Percentiles rank a stretch among this genome's conserved stretches.
These are phyloP conservation scores for Podospora conica DNA, from an alignment of 495 filamentous ascomycete species.

Conservation along the genomic window DNA sequence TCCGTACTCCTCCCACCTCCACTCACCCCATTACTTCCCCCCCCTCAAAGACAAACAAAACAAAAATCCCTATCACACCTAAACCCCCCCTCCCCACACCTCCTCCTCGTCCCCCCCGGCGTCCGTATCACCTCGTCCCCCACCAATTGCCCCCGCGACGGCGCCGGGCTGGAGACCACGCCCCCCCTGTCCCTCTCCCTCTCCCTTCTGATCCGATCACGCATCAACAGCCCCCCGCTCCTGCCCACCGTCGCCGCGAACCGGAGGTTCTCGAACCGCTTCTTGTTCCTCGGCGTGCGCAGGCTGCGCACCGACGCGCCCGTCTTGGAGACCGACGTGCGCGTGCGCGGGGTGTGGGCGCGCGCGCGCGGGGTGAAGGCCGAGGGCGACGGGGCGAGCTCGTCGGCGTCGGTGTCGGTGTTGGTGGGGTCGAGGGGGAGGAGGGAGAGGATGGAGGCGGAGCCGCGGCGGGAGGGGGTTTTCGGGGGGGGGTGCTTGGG, in stretches of 20 bases:
- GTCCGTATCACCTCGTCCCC: constrained; percentile 27
- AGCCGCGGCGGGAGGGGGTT: not conserved
- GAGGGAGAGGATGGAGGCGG: constrained; percentile 8
- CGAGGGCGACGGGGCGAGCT: constrained; percentile 27
- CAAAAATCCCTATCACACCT: constrained; percentile 44
- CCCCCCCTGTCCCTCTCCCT: not conserved
- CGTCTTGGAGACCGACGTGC: not conserved
- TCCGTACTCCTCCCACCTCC: too few species aligned
- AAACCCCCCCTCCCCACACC: constrained; percentile 44
- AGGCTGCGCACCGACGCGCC: not conserved
- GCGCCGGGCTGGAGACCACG: not conserved
- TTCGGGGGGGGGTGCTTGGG: not conserved
- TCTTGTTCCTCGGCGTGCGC: not conserved
- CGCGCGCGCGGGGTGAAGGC: constrained; percentile 23
- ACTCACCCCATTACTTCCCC: not conserved
- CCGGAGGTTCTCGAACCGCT: not conserved
- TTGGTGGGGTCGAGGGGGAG: constrained; percentile 25
- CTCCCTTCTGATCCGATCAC: not conserved
- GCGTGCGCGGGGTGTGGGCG: not conserved
- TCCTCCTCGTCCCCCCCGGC: constrained; percentile 36
- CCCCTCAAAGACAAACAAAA: constrained; percentile 38
- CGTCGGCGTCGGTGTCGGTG: constrained; percentile 13
- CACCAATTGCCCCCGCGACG: not conserved
- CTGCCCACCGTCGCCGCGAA: not conserved
- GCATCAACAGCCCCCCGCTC: not conserved